Evolutionary conservation across 192 early-diverging fungal species (phyloP).

Genomic region (Podila horticola): DNA sequence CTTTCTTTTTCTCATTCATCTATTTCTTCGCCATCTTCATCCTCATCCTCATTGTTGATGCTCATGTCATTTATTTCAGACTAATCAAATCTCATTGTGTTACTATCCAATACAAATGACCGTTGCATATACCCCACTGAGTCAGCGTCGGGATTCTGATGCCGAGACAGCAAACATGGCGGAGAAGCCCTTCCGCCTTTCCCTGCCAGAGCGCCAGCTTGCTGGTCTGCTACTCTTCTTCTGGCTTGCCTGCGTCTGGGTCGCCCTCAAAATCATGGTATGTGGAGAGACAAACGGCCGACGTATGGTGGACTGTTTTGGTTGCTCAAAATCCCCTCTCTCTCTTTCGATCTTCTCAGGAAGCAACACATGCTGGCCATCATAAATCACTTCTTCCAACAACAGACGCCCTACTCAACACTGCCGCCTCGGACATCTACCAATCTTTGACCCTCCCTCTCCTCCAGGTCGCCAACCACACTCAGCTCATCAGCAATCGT

Average conservation of each 20-base stretch:
- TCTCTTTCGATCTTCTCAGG: not conserved
- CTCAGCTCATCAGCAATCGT: conserved; percentile 15
- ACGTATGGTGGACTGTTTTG: no score
- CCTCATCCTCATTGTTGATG: not conserved
- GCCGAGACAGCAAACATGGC: conserved; percentile 1
- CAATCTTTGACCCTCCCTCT: conserved; percentile 15
- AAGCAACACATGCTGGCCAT: conserved; percentile 4
- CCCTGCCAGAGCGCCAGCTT: conserved; percentile 13
- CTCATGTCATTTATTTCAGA: not conserved
- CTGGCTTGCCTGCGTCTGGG: conserved; percentile 12
- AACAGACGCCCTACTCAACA: conserved; percentile 20
- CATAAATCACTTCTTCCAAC: conserved; percentile 7
- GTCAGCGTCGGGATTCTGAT: conserved; percentile 8
- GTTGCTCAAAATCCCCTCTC: not conserved
- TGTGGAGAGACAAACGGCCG: no score
- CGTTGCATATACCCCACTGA: conserved; percentile 8
- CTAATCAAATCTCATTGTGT: not conserved
- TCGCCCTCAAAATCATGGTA: conserved; percentile 18
- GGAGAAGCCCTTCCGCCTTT: conserved; percentile 10
- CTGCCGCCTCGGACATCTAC: conserved; percentile 17
- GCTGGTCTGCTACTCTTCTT: conserved; percentile 14
- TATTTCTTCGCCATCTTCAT: not conserved
- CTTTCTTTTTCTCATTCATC: not conserved
- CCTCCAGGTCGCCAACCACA: conserved; percentile 11
- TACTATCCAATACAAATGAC: not conserved